phyloP scores from a whole-genome alignment of 2,329 filamentous ascomycete genomes.

The Lasiodiplodia hormozganensis region DNA sequence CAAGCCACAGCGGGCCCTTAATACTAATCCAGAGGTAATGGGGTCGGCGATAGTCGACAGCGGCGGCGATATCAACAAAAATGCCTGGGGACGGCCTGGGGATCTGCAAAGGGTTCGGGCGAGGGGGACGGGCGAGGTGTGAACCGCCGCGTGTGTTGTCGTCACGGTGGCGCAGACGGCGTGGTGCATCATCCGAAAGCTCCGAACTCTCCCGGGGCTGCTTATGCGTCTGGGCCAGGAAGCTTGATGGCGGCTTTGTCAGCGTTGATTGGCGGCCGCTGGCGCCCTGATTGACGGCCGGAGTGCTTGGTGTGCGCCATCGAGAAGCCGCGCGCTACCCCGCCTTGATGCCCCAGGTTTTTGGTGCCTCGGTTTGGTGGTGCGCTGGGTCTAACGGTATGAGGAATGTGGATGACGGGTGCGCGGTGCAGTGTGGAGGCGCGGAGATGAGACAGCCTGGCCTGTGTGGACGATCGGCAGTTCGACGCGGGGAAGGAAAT shows the following conservation, averaged over 20 bases:
- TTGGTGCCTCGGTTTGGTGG: constrained; percentile 5
- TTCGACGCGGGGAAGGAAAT: not conserved
- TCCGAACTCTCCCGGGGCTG: not conserved
- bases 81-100: too few species aligned
- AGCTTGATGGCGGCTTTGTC: not conserved
- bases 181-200: not conserved
- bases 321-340: not conserved
- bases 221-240: not conserved
- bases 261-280: not conserved
- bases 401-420: constrained; percentile 11
- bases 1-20: too few species aligned
- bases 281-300: not conserved
- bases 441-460: constrained; percentile 4
- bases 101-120: too few species aligned
- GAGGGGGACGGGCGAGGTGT: not conserved
- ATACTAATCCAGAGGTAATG: too few species aligned
- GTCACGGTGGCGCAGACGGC: not conserved
- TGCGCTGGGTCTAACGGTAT: not conserved
- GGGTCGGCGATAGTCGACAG: too few species aligned
- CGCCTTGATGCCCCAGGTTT: not conserved
- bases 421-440: not conserved
- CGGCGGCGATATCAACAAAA: too few species aligned
- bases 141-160: not conserved
- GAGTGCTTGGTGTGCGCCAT: not conserved
- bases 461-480: constrained; percentile 7